These are phyloP conservation scores for Botryobasidium botryosum DNA, from an alignment of 768 basidiomycete genomes.

Conservation along the genomic window DNA sequence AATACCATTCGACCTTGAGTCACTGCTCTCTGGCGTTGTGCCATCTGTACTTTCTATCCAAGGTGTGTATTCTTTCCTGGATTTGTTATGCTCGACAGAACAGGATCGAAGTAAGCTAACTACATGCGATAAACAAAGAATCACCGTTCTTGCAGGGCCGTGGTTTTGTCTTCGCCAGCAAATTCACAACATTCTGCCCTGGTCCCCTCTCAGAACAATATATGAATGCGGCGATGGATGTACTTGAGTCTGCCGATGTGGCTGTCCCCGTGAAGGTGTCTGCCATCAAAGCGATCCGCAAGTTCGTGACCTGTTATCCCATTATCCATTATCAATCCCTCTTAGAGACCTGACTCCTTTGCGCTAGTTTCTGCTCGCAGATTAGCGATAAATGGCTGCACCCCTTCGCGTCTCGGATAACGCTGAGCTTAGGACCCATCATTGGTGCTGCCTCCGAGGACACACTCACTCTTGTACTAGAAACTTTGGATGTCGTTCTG, in stretches of 20 bases:
- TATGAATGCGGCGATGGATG: constrained; percentile 70
- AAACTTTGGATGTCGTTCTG: constrained; percentile 66
- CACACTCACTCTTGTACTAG: constrained; percentile 72
- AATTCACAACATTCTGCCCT: constrained; percentile 63
- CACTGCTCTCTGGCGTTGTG: constrained; percentile 58
- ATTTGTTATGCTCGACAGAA: background rate
- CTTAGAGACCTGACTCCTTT: no score
- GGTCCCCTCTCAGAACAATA: constrained; percentile 64
- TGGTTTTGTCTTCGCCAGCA: constrained; percentile 86
- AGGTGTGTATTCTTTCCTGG: constrained; percentile 30
- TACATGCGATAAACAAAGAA: constrained; percentile 29
- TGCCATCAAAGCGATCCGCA: constrained; percentile 82
- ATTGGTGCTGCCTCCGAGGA: constrained; percentile 67
- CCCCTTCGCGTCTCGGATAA: constrained; percentile 55
- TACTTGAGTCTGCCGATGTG: constrained; percentile 54
- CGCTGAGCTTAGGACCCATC: constrained; percentile 71
- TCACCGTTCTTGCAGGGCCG: constrained; percentile 88
- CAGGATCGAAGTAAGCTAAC: no score
- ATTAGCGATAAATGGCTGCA: constrained; percentile 18
- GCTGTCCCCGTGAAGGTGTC: constrained; percentile 85
- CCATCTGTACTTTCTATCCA: constrained; percentile 55
- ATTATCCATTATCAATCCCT: no score
- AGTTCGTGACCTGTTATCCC: constrained; percentile 43
- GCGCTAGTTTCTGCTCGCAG: constrained; percentile 48
- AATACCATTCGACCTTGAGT: constrained; percentile 61